phyloP scores from a whole-genome alignment of 23 red algal genomes.

The Cyanidiococcus yangmingshanensis region DNA sequence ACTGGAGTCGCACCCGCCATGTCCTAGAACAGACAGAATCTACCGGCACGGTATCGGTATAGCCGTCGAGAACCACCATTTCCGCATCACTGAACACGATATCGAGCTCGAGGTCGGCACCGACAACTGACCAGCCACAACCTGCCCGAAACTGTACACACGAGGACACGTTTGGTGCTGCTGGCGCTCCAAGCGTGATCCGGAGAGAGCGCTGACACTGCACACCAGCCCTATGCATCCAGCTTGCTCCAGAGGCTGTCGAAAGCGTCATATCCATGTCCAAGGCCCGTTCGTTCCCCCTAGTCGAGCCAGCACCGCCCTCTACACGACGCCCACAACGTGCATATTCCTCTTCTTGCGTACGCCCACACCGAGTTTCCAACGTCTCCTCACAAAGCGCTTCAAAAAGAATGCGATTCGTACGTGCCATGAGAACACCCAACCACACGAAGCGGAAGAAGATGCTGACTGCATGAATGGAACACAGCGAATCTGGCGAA shows the following conservation, averaged over 20 bases:
- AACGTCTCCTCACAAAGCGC: background rate
- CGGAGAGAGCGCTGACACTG: conserved; percentile 2
- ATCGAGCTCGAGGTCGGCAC: conserved; percentile 10
- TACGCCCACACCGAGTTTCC: background rate
- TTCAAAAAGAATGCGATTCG: background rate
- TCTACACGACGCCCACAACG: background rate
- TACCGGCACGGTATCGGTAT: background rate
- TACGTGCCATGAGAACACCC: background rate
- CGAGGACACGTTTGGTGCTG: background rate
- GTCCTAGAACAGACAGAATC: background rate
- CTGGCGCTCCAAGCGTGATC: background rate
- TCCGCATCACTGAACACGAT: background rate
- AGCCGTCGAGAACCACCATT: background rate
- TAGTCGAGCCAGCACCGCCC: background rate
- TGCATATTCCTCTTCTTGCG: background rate
- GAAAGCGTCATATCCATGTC: background rate
- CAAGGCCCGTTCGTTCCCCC: background rate
- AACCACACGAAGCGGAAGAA: background rate
- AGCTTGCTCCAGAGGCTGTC: background rate
- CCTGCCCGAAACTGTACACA: background rate
- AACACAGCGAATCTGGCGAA: too few relatives aligned
- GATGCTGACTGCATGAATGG: too few relatives aligned
- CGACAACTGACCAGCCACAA: background rate
- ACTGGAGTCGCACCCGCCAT: background rate
- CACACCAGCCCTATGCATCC: background rate